Evolutionary conservation across 305 asterid genomes (phyloP), one percentile per base, ranked within the genome.

Genomic region (Caryopteris hybrid): DNA sequence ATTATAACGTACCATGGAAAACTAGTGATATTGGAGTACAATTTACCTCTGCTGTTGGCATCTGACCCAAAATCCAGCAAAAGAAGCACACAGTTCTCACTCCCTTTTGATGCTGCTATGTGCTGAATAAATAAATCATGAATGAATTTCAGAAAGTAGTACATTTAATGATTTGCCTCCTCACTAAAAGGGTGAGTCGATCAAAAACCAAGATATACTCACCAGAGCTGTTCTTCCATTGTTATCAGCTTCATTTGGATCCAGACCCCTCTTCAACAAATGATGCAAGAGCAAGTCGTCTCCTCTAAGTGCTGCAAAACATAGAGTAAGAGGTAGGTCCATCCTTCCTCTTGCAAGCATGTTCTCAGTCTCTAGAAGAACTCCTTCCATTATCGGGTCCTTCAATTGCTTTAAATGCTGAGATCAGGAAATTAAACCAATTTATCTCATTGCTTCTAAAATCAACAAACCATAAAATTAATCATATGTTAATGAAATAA

Each of bases 261-360:
- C 99, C 22, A 93, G 80, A 66, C 96, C 96, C 62, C 96, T 84
- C 74, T 86, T 90, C 77, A 93, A 81, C 87, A 93, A 73, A 78
- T 87, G 95, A 74, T 87, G 87, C 81, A 93, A 71, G 68, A 93
- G 76, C 48, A 85, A 80, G 71, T 93, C 97, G 14, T 93, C 97
- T 59, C 89, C 98, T 74, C 99, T 83, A 38, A 84, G 85, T 13
- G 97, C 85, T 18, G 99, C 98, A 42, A 94, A 94, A 72, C 96
- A 83, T 47, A 91, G 85, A 76, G 91, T 94, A 72, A 94, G 92
- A 27, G 99, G 98, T 50, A 94, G 76, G 80, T 94, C 99, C 89
- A 91, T 79, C 83, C 98, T 83, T 57, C 99, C 99, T 8, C 90
- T 87, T 58, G 99, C 97, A 16, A 94, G 82, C 99, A 94, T 94